Evolutionary conservation across 169 alveolate genomes (phyloP).

Genomic region (Plasmodium gaboni): DNA sequence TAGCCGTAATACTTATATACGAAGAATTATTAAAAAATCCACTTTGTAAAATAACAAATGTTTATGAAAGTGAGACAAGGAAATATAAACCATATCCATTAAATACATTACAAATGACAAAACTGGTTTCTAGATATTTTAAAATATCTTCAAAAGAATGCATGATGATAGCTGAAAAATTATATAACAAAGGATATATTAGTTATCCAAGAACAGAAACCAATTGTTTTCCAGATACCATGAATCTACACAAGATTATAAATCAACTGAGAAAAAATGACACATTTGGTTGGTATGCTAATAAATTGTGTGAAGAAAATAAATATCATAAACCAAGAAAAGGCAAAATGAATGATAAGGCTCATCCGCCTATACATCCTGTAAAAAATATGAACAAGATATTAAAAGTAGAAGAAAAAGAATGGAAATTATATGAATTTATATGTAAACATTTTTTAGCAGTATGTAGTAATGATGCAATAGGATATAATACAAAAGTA

Average conservation of each 20-base stretch:
- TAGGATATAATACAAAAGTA: constrained; percentile 87
- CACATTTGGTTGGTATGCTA: constrained; percentile 94
- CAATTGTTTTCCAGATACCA: constrained; percentile 92
- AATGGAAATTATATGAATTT: constrained; percentile 87
- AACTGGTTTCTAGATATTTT: constrained; percentile 92
- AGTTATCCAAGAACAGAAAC: constrained; percentile 99
- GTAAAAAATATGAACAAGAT: constrained; percentile 92
- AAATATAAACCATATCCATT: constrained; percentile 92
- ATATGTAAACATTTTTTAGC: constrained; percentile 89
- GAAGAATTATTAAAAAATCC: constrained; percentile 61
- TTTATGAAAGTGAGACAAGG: constrained; percentile 65
- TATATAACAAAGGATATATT: constrained; percentile 94
- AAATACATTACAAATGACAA: constrained; percentile 94
- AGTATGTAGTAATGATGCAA: constrained; percentile 87
- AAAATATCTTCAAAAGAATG: constrained; percentile 91
- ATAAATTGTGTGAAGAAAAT: constrained; percentile 69
- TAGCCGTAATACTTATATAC: constrained; percentile 63
- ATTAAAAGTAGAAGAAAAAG: constrained; percentile 82
- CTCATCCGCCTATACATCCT: constrained; percentile 99
- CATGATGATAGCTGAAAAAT: constrained; percentile 97
- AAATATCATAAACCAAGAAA: constrained; percentile 84
- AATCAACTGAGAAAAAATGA: constrained; percentile 82
- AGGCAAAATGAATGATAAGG: constrained; percentile 96
- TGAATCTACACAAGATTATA: constrained; percentile 89
- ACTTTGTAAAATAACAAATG: constrained; percentile 45